Base-by-base conservation (phyloP, 345 rosid species). In the Sonneratia caseolaris region DNA sequence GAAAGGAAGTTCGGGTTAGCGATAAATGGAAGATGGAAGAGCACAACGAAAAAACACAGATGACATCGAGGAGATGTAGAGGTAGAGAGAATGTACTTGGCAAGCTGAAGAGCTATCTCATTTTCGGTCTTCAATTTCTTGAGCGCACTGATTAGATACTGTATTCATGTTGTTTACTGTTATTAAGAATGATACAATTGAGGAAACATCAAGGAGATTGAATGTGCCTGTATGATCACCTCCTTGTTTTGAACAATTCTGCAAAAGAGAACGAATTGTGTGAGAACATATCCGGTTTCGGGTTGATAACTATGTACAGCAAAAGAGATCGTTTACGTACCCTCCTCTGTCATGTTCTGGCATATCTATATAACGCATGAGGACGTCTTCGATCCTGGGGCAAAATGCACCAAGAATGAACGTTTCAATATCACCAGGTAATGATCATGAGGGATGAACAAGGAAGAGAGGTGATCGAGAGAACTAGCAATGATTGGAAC, bases 221-320 rank as follows among this genome's bases (percentile, higher is more conserved):
- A 0, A 35, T 65, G 9, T 36, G 10, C 15, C 10, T 42, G 45
- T 9, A 42, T 1, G 45, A 42, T 35, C 53, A 68, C 70, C 70
- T 68, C 70, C 70, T 68, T 68, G 70, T 68, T 68, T 68, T 68
- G 70, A 43, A 68, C 21, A 68, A 24, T 68, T 27, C 70, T 68
- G 56, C 70, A 68, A 42, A 68, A 66, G 19, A 42, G 70, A 22
- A 27, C 27, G 56, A 14, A 37, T 66, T 48, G 27, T 19, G 24
- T 67, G 3, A 66, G 24, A 37, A 48, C 53, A 48, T 48, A 12
- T 7, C 3, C 4, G 64, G 2, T 22, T 24, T 1, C 12, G 13
- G 15, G 24, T 19, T 56, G 35, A 24, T 5, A 15, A 24, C 9
- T 9, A 35, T 22, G 14, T 0, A 9, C 7, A 27, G 13, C 18